Conservation (phyloP, 768 basidiomycete species). For the Sarcomyxa edulis region DNA sequence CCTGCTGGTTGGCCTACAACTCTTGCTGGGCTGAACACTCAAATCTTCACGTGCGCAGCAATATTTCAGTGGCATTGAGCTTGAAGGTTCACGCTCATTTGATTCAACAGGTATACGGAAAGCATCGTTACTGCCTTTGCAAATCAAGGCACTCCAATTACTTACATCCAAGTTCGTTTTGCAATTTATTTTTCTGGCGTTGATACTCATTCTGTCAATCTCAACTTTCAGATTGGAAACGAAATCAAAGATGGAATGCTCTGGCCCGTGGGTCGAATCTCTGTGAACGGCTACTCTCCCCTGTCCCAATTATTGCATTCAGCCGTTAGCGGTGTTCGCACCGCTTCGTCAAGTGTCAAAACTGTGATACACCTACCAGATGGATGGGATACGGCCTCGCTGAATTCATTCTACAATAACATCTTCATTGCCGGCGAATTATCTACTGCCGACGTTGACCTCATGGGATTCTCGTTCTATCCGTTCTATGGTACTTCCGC, state of each 20-base stretch:
- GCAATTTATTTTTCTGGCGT: background rate
- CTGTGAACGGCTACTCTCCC: constrained; percentile 43
- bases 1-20: constrained; percentile 50
- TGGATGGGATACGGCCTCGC: constrained; percentile 46
- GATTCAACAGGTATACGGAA: constrained; percentile 40
- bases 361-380: constrained; percentile 59
- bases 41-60: constrained; percentile 43
- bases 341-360: constrained; percentile 39
- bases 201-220: background rate
- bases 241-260: constrained; percentile 63
- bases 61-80: background rate
- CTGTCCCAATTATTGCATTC: constrained; percentile 59
- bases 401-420: constrained; percentile 43
- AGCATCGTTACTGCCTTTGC: constrained; percentile 46
- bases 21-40: constrained; percentile 47
- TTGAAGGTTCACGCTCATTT: too few relatives aligned
- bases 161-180: constrained; percentile 39
- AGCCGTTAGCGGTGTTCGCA: constrained; percentile 48
- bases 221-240: constrained; percentile 43
- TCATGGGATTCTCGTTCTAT: constrained; percentile 62
- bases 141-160: constrained; percentile 47
- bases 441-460: constrained; percentile 43
- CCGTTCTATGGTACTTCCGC: constrained; percentile 58
- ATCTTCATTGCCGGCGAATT: constrained; percentile 52
- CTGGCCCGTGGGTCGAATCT: constrained; percentile 55